These are phyloP conservation scores for Komagataella pastoris DNA, from an alignment of 805 yeast species.

Conservation along the genomic window DNA sequence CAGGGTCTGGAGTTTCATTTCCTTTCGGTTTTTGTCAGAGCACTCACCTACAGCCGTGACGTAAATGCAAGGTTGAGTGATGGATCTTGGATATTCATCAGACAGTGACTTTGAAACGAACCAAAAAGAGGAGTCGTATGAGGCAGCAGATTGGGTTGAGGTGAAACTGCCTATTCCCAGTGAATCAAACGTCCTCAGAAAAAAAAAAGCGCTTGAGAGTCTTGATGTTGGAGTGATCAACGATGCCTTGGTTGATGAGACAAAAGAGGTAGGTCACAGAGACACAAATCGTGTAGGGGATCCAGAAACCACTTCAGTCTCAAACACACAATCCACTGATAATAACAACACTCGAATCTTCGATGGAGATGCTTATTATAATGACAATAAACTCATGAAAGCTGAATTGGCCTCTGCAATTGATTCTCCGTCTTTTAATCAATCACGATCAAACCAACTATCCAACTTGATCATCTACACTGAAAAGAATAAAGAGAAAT, in stretches of 20 bases:
- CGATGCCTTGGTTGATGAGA: background rate
- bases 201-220: background rate
- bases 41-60: background rate
- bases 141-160: background rate
- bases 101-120: background rate
- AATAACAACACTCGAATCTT: background rate
- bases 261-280: background rate
- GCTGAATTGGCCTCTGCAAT: background rate
- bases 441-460: slow-evolving; percentile 18
- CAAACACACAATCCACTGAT: slow-evolving; percentile 1
- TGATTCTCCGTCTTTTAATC: background rate
- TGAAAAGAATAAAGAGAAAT: slow-evolving; percentile 12
- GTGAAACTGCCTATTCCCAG: background rate
- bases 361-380: background rate
- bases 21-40: background rate
- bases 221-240: background rate
- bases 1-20: background rate
- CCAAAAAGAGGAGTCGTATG: background rate
- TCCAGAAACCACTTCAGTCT: background rate
- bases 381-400: background rate
- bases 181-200: background rate
- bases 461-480: slow-evolving; percentile 16
- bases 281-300: background rate
- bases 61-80: background rate
- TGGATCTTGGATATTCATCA: background rate